These are phyloP conservation scores for Rhizopus delemar DNA, from an alignment of 371 early-diverging fungal genomes.

Conservation along the genomic window DNA sequence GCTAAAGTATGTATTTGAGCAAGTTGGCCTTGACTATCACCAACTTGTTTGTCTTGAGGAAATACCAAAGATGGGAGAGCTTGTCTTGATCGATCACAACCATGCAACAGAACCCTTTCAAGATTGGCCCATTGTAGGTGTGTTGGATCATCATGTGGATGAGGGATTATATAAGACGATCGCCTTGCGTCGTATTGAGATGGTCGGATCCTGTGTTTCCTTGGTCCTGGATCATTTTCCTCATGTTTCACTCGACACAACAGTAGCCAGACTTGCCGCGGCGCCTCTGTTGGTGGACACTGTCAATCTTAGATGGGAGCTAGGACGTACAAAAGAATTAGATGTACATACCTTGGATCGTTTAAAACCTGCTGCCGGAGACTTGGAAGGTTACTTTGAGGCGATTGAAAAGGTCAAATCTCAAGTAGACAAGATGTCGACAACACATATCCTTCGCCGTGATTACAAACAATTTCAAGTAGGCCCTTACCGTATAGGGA, in stretches of 20 bases:
- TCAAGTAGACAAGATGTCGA: constrained; percentile 52
- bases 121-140: constrained; percentile 46
- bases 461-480: constrained; percentile 76
- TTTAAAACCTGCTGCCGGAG: constrained; percentile 9
- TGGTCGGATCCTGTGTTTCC: constrained; percentile 68
- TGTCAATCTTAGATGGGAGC: constrained; percentile 55
- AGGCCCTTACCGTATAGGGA: constrained; percentile 56
- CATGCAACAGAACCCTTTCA: constrained; percentile 49
- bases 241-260: constrained; percentile 2
- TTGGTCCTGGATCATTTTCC: constrained; percentile 50
- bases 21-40: constrained; percentile 20
- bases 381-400: constrained; percentile 34
- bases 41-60: constrained; percentile 35
- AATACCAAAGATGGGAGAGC: constrained; percentile 11
- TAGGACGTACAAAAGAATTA: constrained; percentile 52
- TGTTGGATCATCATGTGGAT: constrained; percentile 80
- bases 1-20: constrained; percentile 48
- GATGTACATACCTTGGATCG: constrained; percentile 54
- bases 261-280: constrained; percentile 49
- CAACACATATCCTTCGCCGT: constrained; percentile 64
- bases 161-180: constrained; percentile 47
- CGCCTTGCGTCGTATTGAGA: constrained; percentile 48
- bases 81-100: constrained; percentile 69
- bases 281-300: constrained; percentile 77
- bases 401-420: constrained; percentile 59